phyloP scores from a whole-genome alignment of 2,329 filamentous ascomycete genomes.

The Orbilia brochopaga region DNA sequence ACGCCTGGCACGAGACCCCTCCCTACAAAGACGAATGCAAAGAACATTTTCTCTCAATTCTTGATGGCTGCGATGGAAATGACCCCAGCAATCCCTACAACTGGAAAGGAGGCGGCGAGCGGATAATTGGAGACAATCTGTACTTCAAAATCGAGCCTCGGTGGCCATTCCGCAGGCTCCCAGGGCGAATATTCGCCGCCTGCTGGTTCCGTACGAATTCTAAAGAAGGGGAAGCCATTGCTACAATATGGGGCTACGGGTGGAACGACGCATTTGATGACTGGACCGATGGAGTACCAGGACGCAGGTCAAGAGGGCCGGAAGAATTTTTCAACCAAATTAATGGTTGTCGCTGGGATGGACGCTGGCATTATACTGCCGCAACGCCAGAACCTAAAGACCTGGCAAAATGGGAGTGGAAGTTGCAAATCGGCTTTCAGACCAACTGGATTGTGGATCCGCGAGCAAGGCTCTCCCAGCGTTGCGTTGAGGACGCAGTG shows the following conservation, averaged over 20 bases:
- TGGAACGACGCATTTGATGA: slow-evolving; percentile 23
- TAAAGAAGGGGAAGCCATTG: slow-evolving; percentile 5
- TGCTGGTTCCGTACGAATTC: neutral
- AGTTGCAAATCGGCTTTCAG: neutral
- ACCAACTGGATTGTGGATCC: neutral
- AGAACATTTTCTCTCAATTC: slow-evolving; percentile 8
- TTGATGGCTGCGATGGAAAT: slow-evolving; percentile 6
- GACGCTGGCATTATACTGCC: neutral
- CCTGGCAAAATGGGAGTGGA: slow-evolving; percentile 4
- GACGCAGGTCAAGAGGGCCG: neutral
- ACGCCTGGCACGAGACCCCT: neutral
- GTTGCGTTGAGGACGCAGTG: neutral
- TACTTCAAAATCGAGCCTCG: slow-evolving; percentile 11
- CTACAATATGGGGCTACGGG: slow-evolving; percentile 23
- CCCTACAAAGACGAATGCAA: slow-evolving; percentile 9
- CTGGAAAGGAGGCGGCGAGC: neutral
- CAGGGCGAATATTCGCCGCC: neutral
- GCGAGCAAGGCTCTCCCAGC: neutral
- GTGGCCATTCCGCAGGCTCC: slow-evolving; percentile 1
- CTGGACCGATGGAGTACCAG: neutral
- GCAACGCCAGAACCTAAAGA: neutral
- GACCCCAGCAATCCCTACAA: neutral
- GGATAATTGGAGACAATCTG: neutral
- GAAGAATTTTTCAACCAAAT: neutral
- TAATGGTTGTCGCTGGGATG: neutral